phyloP scores from a whole-genome alignment of 2,329 filamentous ascomycete species.

The Pseudofabraea citricarpa region DNA sequence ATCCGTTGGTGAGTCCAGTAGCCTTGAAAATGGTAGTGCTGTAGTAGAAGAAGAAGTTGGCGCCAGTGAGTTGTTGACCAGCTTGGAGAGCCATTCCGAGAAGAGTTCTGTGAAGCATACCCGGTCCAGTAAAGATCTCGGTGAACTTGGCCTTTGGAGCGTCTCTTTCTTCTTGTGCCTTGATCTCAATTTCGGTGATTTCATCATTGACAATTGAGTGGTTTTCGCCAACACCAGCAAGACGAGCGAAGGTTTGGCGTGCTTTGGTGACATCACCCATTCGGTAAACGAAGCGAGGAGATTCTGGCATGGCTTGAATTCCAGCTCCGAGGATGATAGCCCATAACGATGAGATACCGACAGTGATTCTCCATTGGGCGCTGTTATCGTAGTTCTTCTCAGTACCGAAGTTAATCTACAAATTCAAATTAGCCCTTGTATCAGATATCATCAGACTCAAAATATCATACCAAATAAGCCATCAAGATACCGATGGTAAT shows the following conservation, averaged over 20 bases:
- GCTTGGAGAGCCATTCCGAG: slow-evolving; percentile 60
- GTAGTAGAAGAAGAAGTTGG: slow-evolving; percentile 66
- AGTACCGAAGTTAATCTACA: slow-evolving; percentile 58
- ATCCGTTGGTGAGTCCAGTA: slow-evolving; percentile 60
- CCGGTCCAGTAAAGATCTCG: slow-evolving; percentile 64
- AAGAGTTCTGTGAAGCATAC: slow-evolving; percentile 59
- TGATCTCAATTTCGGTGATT: slow-evolving; percentile 46
- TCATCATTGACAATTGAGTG: slow-evolving; percentile 37
- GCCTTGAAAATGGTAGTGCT: slow-evolving; percentile 61
- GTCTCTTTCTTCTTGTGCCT: slow-evolving; percentile 43
- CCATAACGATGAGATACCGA: slow-evolving; percentile 51
- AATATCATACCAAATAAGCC: slow-evolving; percentile 41
- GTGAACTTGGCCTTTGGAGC: slow-evolving; percentile 30
- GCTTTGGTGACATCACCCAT: slow-evolving; percentile 43
- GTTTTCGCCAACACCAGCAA: slow-evolving; percentile 36
- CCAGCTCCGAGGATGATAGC: slow-evolving; percentile 45
- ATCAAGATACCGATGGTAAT: slow-evolving; percentile 64
- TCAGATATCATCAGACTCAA: neutral
- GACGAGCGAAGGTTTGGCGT: slow-evolving; percentile 40
- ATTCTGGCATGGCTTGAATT: slow-evolving; percentile 50
- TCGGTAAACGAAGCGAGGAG: slow-evolving; percentile 46
- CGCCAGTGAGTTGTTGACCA: slow-evolving; percentile 64
- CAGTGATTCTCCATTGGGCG: slow-evolving; percentile 59
- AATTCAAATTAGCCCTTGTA: too few relatives aligned
- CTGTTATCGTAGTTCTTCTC: slow-evolving; percentile 35